These are phyloP conservation scores for Biscogniauxia sp. DNA, from an alignment of 2,329 filamentous ascomycete genomes.

Conservation along the genomic window DNA sequence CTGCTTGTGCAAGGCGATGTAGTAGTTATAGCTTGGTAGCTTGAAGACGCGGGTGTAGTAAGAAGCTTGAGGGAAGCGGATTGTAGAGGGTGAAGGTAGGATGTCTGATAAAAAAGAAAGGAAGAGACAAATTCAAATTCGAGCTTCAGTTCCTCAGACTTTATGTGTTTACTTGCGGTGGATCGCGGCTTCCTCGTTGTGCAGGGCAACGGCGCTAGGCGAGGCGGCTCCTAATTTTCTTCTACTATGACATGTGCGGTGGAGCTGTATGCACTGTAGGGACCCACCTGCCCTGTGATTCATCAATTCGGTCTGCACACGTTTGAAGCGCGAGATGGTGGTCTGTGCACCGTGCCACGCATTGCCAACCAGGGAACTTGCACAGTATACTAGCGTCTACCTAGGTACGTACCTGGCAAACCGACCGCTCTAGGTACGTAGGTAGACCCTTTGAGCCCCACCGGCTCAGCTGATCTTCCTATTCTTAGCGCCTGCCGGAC, in stretches of 20 bases:
- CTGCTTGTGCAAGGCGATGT: conserved; percentile 33
- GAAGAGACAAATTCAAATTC: conserved; percentile 12
- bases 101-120: conserved; percentile 25
- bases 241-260: background rate
- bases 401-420: too few species aligned
- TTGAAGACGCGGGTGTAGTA: conserved; percentile 12
- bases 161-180: conserved; percentile 31
- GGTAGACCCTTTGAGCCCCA: background rate
- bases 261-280: background rate
- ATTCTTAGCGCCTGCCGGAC: background rate
- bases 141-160: conserved; percentile 7
- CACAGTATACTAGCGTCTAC: too few species aligned
- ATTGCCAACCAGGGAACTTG: too few species aligned
- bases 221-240: background rate
- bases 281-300: background rate
- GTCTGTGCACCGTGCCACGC: background rate
- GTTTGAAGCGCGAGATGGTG: background rate
- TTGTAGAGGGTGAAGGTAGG: conserved; percentile 16
- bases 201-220: conserved; percentile 22
- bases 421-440: too few species aligned
- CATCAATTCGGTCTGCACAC: background rate
- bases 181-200: conserved; percentile 22
- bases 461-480: background rate
- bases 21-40: conserved; percentile 21
- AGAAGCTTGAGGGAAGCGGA: conserved; percentile 14